A percentile compares a stretch with the other conserved stretches of the same genome.
phyloP scores from a whole-genome alignment of 257 asterid genomes.

The Striga asiatica region DNA sequence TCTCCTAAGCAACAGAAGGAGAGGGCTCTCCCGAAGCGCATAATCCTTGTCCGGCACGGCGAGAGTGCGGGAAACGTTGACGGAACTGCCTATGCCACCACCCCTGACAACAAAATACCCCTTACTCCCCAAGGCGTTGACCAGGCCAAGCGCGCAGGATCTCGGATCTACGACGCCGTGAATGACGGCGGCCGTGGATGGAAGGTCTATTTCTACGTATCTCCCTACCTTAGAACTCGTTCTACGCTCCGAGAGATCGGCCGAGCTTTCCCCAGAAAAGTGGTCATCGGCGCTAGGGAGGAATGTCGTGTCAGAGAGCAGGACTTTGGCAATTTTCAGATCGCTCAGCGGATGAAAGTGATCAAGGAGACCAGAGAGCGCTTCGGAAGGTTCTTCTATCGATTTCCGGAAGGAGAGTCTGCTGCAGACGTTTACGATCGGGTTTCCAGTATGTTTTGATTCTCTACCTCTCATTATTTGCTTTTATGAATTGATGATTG shows the following conservation, averaged over 20 bases:
- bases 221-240: slow-evolving; percentile 76
- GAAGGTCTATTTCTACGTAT: slow-evolving; percentile 74
- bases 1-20: too few species aligned
- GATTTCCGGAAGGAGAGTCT: slow-evolving; percentile 91
- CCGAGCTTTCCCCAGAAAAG: slow-evolving; percentile 44
- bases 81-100: slow-evolving; percentile 49
- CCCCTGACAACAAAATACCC: slow-evolving; percentile 76
- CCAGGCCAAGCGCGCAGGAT: slow-evolving; percentile 59
- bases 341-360: slow-evolving; percentile 66
- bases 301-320: slow-evolving; percentile 90
- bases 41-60: slow-evolving; percentile 85
- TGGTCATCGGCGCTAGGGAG: slow-evolving; percentile 69
- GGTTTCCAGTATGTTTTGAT: slow-evolving; percentile 65
- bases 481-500: too few species aligned
- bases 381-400: slow-evolving; percentile 80
- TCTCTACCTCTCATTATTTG: too few species aligned
- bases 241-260: slow-evolving; percentile 81
- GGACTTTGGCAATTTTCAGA: slow-evolving; percentile 96
- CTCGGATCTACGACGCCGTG: slow-evolving; percentile 37
- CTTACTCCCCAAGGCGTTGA: slow-evolving; percentile 48
- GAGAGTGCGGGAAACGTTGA: slow-evolving; percentile 80
- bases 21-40: slow-evolving; percentile 61
- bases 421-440: slow-evolving; percentile 93
- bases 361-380: slow-evolving; percentile 77
- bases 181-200: slow-evolving; percentile 45